Evolutionary conservation across 441 rosid species (phyloP), one percentile per base, ranked within the genome.

Genomic region (Adansonia gregorii): DNA sequence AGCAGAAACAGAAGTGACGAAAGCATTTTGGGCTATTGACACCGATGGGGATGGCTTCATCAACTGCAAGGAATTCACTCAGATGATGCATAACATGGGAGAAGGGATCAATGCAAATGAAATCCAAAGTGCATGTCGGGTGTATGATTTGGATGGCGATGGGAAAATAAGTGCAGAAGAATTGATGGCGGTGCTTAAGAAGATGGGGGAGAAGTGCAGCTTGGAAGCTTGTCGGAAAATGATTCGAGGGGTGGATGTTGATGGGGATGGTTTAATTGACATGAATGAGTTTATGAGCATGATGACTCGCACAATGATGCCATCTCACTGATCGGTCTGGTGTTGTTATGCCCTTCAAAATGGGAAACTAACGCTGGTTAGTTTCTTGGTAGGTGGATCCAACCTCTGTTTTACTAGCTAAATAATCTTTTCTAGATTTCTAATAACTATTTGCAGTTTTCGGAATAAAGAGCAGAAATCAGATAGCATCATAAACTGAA

Each of bases 91-190:
- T 1, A 75, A 78, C 70, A 19, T n/a, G 75, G 89, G 86, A 15
- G 86, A 75, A n/a, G 87, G 88, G 45, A 69, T 79, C 41, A 77
- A 72, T 59, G 46, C 15, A 10, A 73, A 71, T 17, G 91, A 88
- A 46, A 79, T 89, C 55, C 76, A 81, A 71, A 83, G 78, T 17
- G 89, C 91, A 0, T 89, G 88, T 67, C 69, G 35, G 66, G 80
- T 81, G 35, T 89, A 80, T 46, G 91, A 89, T 77, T 60, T 85
- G 73, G 86, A 89, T 20, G 89, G 91, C 0, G 67, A 83, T 78
- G 90, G 89, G 14, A 86, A 80, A 73, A 88, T 89, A 6, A 86
- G 87, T 24, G 89, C 89, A 2, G 88, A 87, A 61, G 91, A 89
- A 78, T 77, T 89, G 75, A 78, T 83, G 89, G 79, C 84, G 59